A percentile compares a stretch with the other conserved stretches of the same genome.
Conservation (phyloP, 306 rosid genomes). For the Casuarina equisetifolia region DNA sequence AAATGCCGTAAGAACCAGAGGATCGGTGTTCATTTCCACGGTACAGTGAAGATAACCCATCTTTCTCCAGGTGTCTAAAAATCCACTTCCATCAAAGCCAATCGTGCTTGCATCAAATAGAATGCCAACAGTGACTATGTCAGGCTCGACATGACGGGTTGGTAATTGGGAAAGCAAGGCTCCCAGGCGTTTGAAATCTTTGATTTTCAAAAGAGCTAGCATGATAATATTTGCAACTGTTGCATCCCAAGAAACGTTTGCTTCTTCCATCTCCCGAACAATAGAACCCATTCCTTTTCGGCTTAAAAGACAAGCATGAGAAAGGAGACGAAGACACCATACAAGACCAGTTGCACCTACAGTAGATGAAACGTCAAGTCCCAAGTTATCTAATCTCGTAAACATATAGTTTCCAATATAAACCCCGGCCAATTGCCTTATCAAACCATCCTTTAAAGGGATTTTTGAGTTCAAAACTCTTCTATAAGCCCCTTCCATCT, state of each 20-base stretch:
- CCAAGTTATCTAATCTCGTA: slow-evolving; percentile 65
- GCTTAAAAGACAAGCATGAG: slow-evolving; percentile 65
- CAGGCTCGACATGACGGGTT: slow-evolving; percentile 46
- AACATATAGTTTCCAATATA: slow-evolving; percentile 61
- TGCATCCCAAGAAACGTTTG: slow-evolving; percentile 45
- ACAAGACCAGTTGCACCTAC: slow-evolving; percentile 50
- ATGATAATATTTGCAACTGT: slow-evolving; percentile 54
- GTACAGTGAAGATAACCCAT: slow-evolving; percentile 41
- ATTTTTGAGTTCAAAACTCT: slow-evolving; percentile 45
- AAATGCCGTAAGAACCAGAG: slow-evolving; percentile 65
- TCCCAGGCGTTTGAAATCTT: slow-evolving; percentile 57
- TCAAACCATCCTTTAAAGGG: slow-evolving; percentile 51
- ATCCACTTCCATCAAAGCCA: slow-evolving; percentile 52
- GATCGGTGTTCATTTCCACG: slow-evolving; percentile 66
- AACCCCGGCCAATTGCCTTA: slow-evolving; percentile 60
- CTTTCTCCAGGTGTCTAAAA: slow-evolving; percentile 56
- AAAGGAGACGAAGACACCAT: slow-evolving; percentile 69
- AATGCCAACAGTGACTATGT: slow-evolving; percentile 60
- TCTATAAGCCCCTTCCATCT: slow-evolving; percentile 63
- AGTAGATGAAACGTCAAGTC: slow-evolving; percentile 44
- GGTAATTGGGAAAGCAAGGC: slow-evolving; percentile 43
- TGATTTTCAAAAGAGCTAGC: slow-evolving; percentile 69
- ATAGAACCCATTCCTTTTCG: slow-evolving; percentile 60
- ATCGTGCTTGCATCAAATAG: slow-evolving; percentile 52
- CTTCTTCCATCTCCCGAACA: slow-evolving; percentile 50